phyloP scores from a whole-genome alignment of 2,329 filamentous ascomycete genomes.

The Fusarium torulosum region DNA sequence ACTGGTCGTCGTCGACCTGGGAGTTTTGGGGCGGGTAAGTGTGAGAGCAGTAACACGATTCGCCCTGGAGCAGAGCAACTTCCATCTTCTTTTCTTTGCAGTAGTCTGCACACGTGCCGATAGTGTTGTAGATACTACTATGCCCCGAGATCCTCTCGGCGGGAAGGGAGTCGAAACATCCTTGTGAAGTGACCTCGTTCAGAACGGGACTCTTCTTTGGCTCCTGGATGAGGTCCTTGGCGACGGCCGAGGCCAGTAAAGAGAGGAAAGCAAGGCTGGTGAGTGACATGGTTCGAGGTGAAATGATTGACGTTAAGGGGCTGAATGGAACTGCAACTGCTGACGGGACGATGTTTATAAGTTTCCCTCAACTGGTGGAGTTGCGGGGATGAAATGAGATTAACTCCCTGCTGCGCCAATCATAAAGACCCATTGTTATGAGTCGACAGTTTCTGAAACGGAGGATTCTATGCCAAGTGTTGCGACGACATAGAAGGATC shows the following conservation, averaged over 20 bases:
- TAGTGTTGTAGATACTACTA: neutral
- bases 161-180: conserved; percentile 34
- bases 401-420: neutral
- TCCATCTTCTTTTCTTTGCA: neutral
- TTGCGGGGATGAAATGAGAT: neutral
- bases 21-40: conserved; percentile 23
- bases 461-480: no score
- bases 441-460: no score
- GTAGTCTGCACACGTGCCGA: neutral
- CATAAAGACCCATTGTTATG: neutral
- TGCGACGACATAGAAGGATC: no score
- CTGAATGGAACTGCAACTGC: no score
- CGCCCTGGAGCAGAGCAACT: conserved; percentile 12
- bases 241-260: neutral
- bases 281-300: neutral
- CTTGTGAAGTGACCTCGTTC: conserved; percentile 17
- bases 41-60: conserved; percentile 30
- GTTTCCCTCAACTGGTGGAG: neutral
- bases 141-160: neutral
- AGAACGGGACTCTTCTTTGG: neutral
- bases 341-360: conserved; percentile 10
- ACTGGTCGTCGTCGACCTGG: conserved; percentile 27
- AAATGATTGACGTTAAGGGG: neutral
- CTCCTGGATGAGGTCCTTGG: conserved; percentile 53
- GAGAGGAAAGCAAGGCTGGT: neutral